Evolutionary conservation across 352 stramenopile genomes (phyloP), one percentile per base, ranked within the genome.

Genomic region (Phytophthora fragariaefolia): DNA sequence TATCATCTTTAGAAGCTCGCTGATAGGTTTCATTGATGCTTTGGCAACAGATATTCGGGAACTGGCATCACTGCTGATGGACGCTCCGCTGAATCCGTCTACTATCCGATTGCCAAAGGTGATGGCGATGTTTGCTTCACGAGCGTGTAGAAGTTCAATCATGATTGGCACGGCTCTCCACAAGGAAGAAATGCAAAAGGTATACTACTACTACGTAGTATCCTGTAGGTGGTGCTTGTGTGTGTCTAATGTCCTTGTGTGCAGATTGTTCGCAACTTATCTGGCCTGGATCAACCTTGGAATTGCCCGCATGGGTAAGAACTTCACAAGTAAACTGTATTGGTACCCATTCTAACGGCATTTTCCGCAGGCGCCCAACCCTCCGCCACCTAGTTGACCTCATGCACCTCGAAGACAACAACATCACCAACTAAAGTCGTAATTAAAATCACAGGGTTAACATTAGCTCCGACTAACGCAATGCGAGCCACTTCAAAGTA

Each of bases 131-230:
- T 98, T 99, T 82, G 97, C 97, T 17, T 98, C 83, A 49, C 81
- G 96, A 32, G 96, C 97, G 10, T 99, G 97, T 63, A 88, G 97
- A 47, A 90, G 74, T 45, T 97, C 92, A 40, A 96, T 99, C 45
- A 99, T 99, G 97, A 99, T 99, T 69, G 97, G 97, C 8, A 98
- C 88, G 15, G 89, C 93, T 38, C 74, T 99, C 27, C 92, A 91
- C 54, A 80, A 86, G 50, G 87, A 93, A 22, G 90, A 98, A 54
- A 99, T 99, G 96, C 76, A 88, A 43, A 88, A 87, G 54, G 85
- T 99, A 47, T 18, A 12, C 36, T 32, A 24, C 36, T 61, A n/a
- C 45, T n/a, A 26, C 20, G 30, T 61, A 13, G 22, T 28, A 12
- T 20, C 51, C 10, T 52, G 22, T 32, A 18, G 15, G 38, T 56